Base-by-base conservation (phyloP, 352 stramenopile species). In the Achlya hypogyna region DNA sequence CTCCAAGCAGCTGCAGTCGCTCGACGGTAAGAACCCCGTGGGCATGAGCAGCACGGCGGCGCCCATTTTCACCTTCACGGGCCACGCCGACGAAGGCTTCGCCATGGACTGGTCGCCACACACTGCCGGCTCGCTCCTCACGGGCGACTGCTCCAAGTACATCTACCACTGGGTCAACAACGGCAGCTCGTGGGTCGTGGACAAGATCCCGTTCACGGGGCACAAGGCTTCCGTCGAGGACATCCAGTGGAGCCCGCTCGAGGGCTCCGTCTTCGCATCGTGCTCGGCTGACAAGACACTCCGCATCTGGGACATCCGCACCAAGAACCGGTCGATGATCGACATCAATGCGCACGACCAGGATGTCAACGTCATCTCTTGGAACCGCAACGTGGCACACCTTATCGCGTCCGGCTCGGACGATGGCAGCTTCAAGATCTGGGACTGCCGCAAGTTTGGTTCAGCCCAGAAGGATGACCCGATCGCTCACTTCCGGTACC, bases 291-390 rank as follows among this genome's bases (percentile, higher is more conserved):
- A 98, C 74, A 86, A 83, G 43, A 96, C 88, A 12, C 81, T 99
- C 38, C 86, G 90, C 59, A 98, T 99, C 72, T 99, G 97, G 90
- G 97, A 99, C 75, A 97, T 91, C 35, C 79, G 97, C 58, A 93
- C 93, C 74, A 94, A 96, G 72, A 81, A 78, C 28, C 83, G 87
- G 65, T 88, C 91, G 65, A 98, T 99, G 93, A 74, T 99, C 52
- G 88, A 91, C 62, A 82, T 98, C 54, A 76, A 92, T 45, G 93
- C 95, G 28, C 94, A 98, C 71, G 87, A 96, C 51, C 78, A 96
- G 43, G 97, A 99, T 76, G 96, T 99, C 31, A 99, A 99, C 79
- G 97, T 99, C 29, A 96, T 99, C 69, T 89, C 84, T 69, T 99
- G 97, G 97, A 99, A 99, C 86, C 78, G 84, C 40, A 96, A 97